Conservation (phyloP, 371 early-diverging fungal species). For the Mucor ambiguus region DNA sequence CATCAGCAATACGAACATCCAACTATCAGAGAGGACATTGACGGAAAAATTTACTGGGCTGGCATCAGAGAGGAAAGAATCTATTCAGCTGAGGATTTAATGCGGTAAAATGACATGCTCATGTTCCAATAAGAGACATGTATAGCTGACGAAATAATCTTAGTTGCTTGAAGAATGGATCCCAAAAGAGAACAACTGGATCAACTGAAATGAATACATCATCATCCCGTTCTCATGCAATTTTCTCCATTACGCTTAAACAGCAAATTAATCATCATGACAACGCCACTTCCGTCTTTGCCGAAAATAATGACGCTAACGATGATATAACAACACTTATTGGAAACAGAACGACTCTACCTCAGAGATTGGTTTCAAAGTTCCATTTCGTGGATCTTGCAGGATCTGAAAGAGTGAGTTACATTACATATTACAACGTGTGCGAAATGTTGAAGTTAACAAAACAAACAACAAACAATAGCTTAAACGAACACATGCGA, state of each 20-base stretch:
- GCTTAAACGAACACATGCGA: slow-evolving; percentile 90
- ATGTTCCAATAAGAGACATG: not conserved
- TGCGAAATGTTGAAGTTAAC: not conserved
- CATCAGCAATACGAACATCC: slow-evolving; percentile 16
- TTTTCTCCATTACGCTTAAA: slow-evolving; percentile 86
- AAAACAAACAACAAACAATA: slow-evolving; percentile 19
- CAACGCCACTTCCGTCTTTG: not conserved
- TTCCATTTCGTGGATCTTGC: slow-evolving; percentile 29
- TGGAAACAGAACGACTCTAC: not conserved
- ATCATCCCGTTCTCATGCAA: slow-evolving; percentile 97
- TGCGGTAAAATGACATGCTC: slow-evolving; percentile 46
- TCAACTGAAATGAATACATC: slow-evolving; percentile 95
- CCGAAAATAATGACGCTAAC: not conserved
- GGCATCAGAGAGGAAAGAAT: slow-evolving; percentile 85
- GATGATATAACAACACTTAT: slow-evolving; percentile 2
- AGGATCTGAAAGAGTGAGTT: slow-evolving; percentile 61
- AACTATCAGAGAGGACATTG: slow-evolving; percentile 86
- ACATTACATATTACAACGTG: not conserved
- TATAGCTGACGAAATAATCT: not conserved
- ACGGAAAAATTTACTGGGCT: slow-evolving; percentile 87
- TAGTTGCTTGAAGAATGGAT: slow-evolving; percentile 69
- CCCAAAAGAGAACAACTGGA: slow-evolving; percentile 86
- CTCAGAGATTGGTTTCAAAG: slow-evolving; percentile 35
- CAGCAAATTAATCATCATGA: slow-evolving; percentile 44
- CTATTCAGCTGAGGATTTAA: slow-evolving; percentile 65